Percentiles rank a stretch among this genome's conserved stretches.
phyloP scores from a whole-genome alignment of 768 basidiomycete genomes.

The Termitomyces sp. region DNA sequence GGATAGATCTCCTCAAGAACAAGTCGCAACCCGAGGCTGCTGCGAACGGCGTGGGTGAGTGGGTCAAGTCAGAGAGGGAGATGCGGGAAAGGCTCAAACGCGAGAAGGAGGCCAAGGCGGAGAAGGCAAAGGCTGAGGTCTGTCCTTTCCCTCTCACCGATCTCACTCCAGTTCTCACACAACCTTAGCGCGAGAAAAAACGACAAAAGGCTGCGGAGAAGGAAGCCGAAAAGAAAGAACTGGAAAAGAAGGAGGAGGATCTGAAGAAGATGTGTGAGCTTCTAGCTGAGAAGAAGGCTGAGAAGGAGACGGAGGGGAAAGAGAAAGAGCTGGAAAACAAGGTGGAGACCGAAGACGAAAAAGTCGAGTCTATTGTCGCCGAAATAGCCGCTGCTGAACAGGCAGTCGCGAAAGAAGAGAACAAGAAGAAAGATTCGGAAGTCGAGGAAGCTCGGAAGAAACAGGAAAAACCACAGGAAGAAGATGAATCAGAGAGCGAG shows the following conservation, averaged over 20 bases:
- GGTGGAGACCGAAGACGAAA: slow-evolving; percentile 18
- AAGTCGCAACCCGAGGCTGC: slow-evolving; percentile 79
- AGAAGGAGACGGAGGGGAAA: slow-evolving; percentile 39
- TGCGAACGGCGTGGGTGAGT: slow-evolving; percentile 56
- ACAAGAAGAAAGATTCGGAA: slow-evolving; percentile 18
- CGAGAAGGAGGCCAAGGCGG: slow-evolving; percentile 68
- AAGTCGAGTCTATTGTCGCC: slow-evolving; percentile 17
- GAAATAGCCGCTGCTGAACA: slow-evolving; percentile 25
- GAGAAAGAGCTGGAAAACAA: slow-evolving; percentile 20
- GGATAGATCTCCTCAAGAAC: slow-evolving; percentile 70
- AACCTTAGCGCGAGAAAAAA: slow-evolving; percentile 38
- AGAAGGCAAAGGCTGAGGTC: slow-evolving; percentile 63
- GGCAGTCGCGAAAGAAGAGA: slow-evolving; percentile 17
- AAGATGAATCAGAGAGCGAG: slow-evolving; percentile 19
- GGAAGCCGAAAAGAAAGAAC: slow-evolving; percentile 54
- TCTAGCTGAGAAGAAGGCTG: slow-evolving; percentile 41
- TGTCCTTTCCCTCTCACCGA: slow-evolving; percentile 15
- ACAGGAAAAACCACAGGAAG: slow-evolving; percentile 16
- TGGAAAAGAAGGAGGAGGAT: slow-evolving; percentile 61
- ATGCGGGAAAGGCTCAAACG: slow-evolving; percentile 67
- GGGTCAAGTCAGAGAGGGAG: slow-evolving; percentile 73
- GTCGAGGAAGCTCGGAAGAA: slow-evolving; percentile 19
- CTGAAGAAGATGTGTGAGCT: slow-evolving; percentile 46
- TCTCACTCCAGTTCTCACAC: background rate
- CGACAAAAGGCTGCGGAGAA: slow-evolving; percentile 50